Evolutionary conservation across 208 protist species (phyloP), one percentile per base, ranked within the genome.

Genomic region (Wallacemonas rigidus): DNA sequence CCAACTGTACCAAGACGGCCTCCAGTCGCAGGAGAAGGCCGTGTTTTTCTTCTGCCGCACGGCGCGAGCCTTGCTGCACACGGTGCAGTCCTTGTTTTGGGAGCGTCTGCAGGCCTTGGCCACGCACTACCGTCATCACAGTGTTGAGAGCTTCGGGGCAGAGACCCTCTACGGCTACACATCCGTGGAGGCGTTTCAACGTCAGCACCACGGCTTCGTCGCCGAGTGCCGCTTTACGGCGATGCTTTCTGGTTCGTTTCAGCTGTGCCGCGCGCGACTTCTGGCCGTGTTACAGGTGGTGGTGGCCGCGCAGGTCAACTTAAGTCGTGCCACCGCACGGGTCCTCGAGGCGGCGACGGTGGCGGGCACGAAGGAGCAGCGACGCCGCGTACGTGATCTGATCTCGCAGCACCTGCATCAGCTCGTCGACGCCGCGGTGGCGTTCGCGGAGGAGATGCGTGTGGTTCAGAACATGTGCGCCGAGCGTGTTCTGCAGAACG

Each of bases 21-120:
- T 92, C 69, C 76, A 74, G 12, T 87, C 78, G 41, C 80, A 79
- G 40, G 69, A 88, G 41, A 51, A 80, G 38, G 83, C 85, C 26
- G 91, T 83, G 26, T 92, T 95, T 61, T 90, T 93, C 72, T 88
- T 95, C 67, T 90, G 77, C 78, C 85, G 74, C 67, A 76, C 77
- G 15, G 69, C 87, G 45, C 83, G 83, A 3, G 74, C 87, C 44
- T 57, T 95, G 38, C 63, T 83, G 64, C 72, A 71, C 14, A 81
- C 80, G 8, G 76, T 95, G 41, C 81, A 88, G 44, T 78, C 88
- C 40, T 65, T 79, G 61, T 73, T 91, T 54, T 95, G 91, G 91
- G 69, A 77, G n/a, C 73, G 79, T 36, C 69, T 93, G 61, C 62
- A 47, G 1, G 77, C 80, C 26, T 67, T 83, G 36, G 69, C 75